These are phyloP conservation scores for Panus rudis DNA, from an alignment of 768 basidiomycete genomes.

Conservation along the genomic window DNA sequence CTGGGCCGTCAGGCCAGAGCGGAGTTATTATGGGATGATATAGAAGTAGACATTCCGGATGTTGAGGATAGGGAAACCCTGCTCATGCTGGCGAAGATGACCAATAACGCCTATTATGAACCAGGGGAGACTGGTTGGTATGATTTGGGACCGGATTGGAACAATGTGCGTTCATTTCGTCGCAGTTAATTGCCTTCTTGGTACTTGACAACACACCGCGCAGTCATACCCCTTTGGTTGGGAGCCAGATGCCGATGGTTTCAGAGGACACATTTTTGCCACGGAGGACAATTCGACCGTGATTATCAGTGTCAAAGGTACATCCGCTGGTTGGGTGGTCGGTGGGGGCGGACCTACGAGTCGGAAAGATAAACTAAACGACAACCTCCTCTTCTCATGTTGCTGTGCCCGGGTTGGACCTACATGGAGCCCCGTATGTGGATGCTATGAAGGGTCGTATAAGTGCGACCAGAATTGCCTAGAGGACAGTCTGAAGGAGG, in stretches of 20 bases:
- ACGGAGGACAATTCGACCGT: slow-evolving; percentile 79
- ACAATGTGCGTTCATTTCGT: slow-evolving; percentile 36
- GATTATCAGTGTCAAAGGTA: slow-evolving; percentile 89
- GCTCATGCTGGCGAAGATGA: slow-evolving; percentile 81
- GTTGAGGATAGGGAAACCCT: slow-evolving; percentile 65
- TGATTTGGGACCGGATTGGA: slow-evolving; percentile 54
- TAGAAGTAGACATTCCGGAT: slow-evolving; percentile 64
- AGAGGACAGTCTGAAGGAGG: slow-evolving; percentile 68
- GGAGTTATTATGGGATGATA: slow-evolving; percentile 51
- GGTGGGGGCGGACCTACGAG: slow-evolving; percentile 77
- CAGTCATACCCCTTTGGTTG: slow-evolving; percentile 80
- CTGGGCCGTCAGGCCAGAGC: slow-evolving; percentile 26
- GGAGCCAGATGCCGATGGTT: slow-evolving; percentile 83
- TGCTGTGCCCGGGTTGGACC: slow-evolving; percentile 95
- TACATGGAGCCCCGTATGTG: slow-evolving; percentile 90
- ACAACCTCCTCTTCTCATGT: slow-evolving; percentile 93
- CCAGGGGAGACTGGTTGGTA: slow-evolving; percentile 61
- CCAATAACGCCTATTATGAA: slow-evolving; percentile 70
- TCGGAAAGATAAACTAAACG: slow-evolving; percentile 88
- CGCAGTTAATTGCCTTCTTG: too few species aligned
- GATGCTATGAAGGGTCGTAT: slow-evolving; percentile 68
- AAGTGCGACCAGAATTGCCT: slow-evolving; percentile 79
- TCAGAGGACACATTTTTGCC: slow-evolving; percentile 91
- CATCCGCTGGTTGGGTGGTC: slow-evolving; percentile 62
- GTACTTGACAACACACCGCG: background rate